Percentiles rank a stretch among this genome's conserved stretches.
Conservation (phyloP, 352 stramenopile species). For the Phytopythium mirpurense region DNA sequence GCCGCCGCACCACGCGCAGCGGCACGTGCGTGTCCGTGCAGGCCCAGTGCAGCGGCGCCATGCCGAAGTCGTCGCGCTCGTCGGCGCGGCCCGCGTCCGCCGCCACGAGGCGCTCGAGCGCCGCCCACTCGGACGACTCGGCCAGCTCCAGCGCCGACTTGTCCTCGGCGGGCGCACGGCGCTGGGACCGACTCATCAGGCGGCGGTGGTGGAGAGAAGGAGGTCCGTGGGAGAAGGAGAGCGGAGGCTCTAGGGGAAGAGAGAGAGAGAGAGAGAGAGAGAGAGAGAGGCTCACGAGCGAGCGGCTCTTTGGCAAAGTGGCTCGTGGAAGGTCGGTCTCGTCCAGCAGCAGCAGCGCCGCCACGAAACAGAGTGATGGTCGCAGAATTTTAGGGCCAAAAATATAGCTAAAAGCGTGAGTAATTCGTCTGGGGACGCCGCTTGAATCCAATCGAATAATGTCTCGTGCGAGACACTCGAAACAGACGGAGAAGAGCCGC, state of each 20-base stretch:
- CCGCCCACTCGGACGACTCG: constrained; percentile 63
- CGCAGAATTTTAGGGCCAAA: too few species aligned
- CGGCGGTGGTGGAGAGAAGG: not conserved
- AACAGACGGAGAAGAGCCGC: too few species aligned
- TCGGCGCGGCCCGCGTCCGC: constrained; percentile 46
- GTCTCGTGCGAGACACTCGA: too few species aligned
- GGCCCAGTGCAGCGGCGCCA: constrained; percentile 83
- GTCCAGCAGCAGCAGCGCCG: too few species aligned
- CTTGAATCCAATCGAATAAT: too few species aligned
- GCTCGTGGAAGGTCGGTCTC: not conserved
- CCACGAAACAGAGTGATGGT: too few species aligned
- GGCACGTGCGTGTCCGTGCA: constrained; percentile 72
- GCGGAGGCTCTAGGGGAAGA: too few species aligned
- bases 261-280: too few species aligned
- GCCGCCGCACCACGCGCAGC: constrained; percentile 54
- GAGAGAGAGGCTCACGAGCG: too few species aligned
- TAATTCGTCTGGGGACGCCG: too few species aligned
- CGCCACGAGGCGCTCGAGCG: constrained; percentile 55
- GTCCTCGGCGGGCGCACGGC: constrained; percentile 5
- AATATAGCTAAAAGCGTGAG: too few species aligned
- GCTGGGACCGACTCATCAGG: constrained; percentile 6
- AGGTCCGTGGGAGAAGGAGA: not conserved
- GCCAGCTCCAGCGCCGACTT: constrained; percentile 68
- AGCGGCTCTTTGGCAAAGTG: not conserved
- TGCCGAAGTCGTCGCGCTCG: constrained; percentile 82